Evolutionary conservation across 2,329 filamentous ascomycete species (phyloP).

Genomic region (Pyrenophora teres): DNA sequence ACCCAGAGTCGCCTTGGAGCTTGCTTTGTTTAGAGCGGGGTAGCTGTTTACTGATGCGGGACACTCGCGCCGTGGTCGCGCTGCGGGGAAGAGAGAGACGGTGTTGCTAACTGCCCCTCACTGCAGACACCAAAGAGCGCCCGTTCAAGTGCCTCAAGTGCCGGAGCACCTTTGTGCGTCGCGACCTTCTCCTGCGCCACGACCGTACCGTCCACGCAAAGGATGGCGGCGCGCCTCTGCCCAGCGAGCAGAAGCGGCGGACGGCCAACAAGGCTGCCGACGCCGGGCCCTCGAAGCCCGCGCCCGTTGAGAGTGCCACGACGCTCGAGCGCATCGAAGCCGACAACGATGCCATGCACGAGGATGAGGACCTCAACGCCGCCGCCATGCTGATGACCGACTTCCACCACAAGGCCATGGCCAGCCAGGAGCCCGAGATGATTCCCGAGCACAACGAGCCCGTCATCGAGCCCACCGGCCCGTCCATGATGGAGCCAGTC

Average conservation of each 20-base stretch:
- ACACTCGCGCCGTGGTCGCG: constrained; percentile 39
- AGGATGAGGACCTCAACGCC: constrained; percentile 96
- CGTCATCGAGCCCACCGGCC: constrained; percentile 72
- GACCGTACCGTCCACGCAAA: constrained; percentile 98
- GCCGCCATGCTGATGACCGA: constrained; percentile 98
- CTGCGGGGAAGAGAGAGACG: constrained; percentile 40
- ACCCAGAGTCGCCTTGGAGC: constrained; percentile 28
- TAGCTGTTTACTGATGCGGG: constrained; percentile 43
- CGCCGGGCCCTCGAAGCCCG: constrained; percentile 69
- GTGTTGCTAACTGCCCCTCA: constrained; percentile 45
- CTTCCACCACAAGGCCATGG: constrained; percentile 94
- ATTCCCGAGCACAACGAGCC: constrained; percentile 62
- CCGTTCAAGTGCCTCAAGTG: constrained; percentile 99
- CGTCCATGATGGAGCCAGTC: constrained; percentile 75
- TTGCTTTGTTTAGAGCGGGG: constrained; percentile 29
- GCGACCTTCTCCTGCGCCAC: constrained; percentile 93
- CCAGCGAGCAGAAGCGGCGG: constrained; percentile 91
- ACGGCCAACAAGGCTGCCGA: constrained; percentile 65
- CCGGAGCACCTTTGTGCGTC: constrained; percentile 95
- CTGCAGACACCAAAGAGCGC: constrained; percentile 91
- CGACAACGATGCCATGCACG: constrained; percentile 78
- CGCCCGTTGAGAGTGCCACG: constrained; percentile 81
- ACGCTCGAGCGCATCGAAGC: constrained; percentile 92
- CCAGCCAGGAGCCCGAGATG: constrained; percentile 65
- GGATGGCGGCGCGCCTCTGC: constrained; percentile 90